Evolutionary conservation across 192 early-diverging fungal genomes (phyloP).

Genomic region (Paraglomus brasilianum): DNA sequence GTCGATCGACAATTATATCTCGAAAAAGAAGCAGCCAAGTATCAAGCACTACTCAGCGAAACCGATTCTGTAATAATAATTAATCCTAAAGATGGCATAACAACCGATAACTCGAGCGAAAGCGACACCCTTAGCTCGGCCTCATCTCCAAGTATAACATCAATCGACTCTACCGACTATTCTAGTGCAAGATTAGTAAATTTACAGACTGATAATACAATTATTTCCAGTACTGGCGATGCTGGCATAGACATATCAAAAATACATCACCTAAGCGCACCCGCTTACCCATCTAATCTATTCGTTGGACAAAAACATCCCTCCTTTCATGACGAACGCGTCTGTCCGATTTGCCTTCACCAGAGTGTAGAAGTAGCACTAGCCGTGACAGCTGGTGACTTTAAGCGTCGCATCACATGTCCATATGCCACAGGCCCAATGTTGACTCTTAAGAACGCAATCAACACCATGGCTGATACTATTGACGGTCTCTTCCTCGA

Average conservation of each 20-base stretch:
- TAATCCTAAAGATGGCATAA: neutral
- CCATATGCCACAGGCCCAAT: constrained; percentile 68
- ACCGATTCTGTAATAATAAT: constrained; percentile 25
- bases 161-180: too few relatives aligned
- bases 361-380: constrained; percentile 8
- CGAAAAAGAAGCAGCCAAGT: constrained; percentile 15
- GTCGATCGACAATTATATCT: neutral
- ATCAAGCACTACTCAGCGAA: constrained; percentile 12
- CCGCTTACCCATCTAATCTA: neutral
- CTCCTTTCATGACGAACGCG: neutral
- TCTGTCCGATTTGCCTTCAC: constrained; percentile 5
- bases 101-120: neutral
- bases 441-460: constrained; percentile 64
- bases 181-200: too few relatives aligned
- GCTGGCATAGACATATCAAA: neutral
- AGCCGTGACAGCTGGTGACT: constrained; percentile 58
- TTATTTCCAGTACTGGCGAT: neutral
- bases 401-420: constrained; percentile 58
- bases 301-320: too few relatives aligned
- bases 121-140: neutral
- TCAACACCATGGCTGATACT: constrained; percentile 69
- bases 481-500: constrained; percentile 34
- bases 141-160: too few relatives aligned
- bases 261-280: neutral
- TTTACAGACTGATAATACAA: too few relatives aligned